These are phyloP conservation scores for Phellopilus nigrolimitatus DNA, from an alignment of 1,284 basidiomycete species.

Conservation along the genomic window DNA sequence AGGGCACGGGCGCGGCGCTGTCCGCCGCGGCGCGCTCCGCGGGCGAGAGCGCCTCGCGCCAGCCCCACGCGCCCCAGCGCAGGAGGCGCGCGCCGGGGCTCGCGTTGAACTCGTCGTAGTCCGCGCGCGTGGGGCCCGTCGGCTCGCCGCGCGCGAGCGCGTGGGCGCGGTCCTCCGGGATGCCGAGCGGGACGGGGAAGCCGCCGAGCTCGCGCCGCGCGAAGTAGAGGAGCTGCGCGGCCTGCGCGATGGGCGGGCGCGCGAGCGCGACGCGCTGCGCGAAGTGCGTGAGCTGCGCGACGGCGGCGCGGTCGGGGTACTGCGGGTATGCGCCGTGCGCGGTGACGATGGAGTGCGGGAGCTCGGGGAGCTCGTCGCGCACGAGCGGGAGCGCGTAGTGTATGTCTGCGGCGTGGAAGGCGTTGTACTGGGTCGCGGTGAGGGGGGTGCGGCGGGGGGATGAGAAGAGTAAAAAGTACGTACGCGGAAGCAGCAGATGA, in stretches of 20 bases:
- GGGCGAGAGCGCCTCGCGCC: constrained; percentile 31
- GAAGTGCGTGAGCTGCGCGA: constrained; percentile 36
- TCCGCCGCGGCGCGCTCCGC: constrained; percentile 23
- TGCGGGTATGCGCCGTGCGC: constrained; percentile 53
- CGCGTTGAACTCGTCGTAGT: constrained; percentile 55
- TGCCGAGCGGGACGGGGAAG: constrained; percentile 39
- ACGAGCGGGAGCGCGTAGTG: constrained; percentile 51
- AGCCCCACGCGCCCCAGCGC: constrained; percentile 36
- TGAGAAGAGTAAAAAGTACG: constrained; percentile 22
- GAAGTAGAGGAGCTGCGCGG: constrained; percentile 61
- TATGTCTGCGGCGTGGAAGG: constrained; percentile 53
- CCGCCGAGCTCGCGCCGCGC: constrained; percentile 48
- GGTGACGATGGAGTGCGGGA: constrained; percentile 40
- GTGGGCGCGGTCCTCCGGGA: constrained; percentile 44
- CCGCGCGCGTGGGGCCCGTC: constrained; percentile 48
- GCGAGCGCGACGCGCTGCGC: constrained; percentile 35
- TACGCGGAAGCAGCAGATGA: constrained; percentile 48
- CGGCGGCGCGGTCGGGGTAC: constrained; percentile 39
- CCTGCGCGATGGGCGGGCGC: constrained; percentile 46
- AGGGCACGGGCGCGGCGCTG: constrained; percentile 25
- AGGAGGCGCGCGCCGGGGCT: constrained; percentile 32
- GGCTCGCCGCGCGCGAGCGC: constrained; percentile 31
- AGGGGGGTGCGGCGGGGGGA: constrained; percentile 2
- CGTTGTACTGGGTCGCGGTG: constrained; percentile 41
- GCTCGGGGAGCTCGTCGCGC: constrained; percentile 21